phyloP scores from a whole-genome alignment of 805 yeast species.

The Candida coleopterorum region DNA sequence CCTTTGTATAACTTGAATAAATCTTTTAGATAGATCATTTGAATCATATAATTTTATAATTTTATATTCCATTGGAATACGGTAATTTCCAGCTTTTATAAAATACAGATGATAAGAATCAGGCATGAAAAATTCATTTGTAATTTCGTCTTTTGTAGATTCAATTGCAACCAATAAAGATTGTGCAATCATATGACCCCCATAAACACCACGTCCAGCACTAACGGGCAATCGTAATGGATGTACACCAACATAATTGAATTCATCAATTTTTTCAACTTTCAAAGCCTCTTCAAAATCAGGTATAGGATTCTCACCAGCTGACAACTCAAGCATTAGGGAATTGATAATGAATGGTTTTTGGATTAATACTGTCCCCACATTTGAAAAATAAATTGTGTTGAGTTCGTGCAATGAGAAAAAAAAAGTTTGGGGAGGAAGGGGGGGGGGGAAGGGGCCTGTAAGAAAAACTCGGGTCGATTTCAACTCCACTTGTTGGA shows the following conservation, averaged over 20 bases:
- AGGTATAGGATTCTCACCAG: constrained; percentile 8
- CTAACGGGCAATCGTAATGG: constrained; percentile 31
- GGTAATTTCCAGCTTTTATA: constrained; percentile 48
- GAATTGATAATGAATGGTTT: no score
- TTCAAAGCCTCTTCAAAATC: constrained; percentile 32
- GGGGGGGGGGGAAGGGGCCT: no score
- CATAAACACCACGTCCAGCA: constrained; percentile 64
- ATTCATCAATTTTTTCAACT: constrained; percentile 20
- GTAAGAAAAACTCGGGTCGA: no score
- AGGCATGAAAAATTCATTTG: constrained; percentile 35
- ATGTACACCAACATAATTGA: constrained; percentile 27
- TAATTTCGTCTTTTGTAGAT: constrained; percentile 26
- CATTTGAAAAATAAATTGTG: no score
- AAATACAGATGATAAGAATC: constrained; percentile 62
- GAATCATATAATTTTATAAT: constrained; percentile 53
- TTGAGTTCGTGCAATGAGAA: no score
- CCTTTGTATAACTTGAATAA: constrained; percentile 52
- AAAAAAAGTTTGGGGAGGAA: no score
- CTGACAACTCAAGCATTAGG: constrained; percentile 5
- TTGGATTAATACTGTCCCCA: no score
- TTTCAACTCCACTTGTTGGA: no score
- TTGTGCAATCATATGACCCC: constrained; percentile 67
- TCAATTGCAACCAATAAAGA: constrained; percentile 56
- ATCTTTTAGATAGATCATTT: constrained; percentile 46
- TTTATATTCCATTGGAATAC: constrained; percentile 44